phyloP scores from a whole-genome alignment of 495 filamentous ascomycete genomes.

The Annulohypoxylon stygium region DNA sequence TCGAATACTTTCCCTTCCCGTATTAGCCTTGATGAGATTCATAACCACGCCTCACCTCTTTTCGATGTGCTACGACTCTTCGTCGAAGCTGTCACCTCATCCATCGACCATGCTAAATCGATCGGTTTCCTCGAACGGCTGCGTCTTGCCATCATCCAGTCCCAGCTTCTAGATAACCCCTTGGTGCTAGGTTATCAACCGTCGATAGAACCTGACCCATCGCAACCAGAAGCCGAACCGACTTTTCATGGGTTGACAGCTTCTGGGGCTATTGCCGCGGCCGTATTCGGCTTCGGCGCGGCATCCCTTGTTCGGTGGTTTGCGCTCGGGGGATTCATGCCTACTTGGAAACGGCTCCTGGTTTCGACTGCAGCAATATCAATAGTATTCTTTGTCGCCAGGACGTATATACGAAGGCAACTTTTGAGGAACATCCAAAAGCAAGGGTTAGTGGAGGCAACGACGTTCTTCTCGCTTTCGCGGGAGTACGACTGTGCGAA shows the following conservation, averaged over 20 bases:
- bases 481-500: conserved; percentile 87
- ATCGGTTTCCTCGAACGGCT: conserved; percentile 93
- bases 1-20: conserved; percentile 54
- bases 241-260: conserved; percentile 50
- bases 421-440: conserved; percentile 86
- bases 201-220: conserved; percentile 43
- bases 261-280: conserved; percentile 62
- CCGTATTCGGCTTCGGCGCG: conserved; percentile 73
- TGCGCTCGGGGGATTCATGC: conserved; percentile 59
- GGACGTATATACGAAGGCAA: conserved; percentile 81
- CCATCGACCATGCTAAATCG: conserved; percentile 85
- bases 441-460: conserved; percentile 80
- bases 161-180: conserved; percentile 76
- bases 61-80: conserved; percentile 45
- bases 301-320: conserved; percentile 82
- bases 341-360: conserved; percentile 68
- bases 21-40: conserved; percentile 39
- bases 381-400: conserved; percentile 68
- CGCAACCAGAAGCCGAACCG: conserved; percentile 35
- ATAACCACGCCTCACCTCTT: conserved; percentile 44
- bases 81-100: conserved; percentile 75
- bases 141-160: conserved; percentile 94
- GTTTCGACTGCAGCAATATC: conserved; percentile 70
- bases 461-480: conserved; percentile 76
- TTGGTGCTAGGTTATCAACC: conserved; percentile 45